These are phyloP conservation scores for Leucaena leucocephala DNA, from an alignment of 306 rosid genomes.

Conservation along the genomic window DNA sequence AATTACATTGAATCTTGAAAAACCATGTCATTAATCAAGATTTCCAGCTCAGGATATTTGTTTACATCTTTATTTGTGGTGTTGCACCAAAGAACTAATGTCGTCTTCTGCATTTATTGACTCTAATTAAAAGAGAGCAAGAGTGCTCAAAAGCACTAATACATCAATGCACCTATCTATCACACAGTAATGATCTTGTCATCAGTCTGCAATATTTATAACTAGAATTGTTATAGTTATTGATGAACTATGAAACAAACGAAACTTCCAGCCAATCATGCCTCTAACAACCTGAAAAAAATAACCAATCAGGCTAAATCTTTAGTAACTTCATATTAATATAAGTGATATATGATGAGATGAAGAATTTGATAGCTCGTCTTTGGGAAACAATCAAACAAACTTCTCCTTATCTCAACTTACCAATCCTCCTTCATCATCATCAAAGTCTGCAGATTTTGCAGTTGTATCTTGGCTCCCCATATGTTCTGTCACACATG, in stretches of 20 bases:
- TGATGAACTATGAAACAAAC: slow-evolving; percentile 26
- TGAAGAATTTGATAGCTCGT: slow-evolving; percentile 5
- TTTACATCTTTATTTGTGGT: background rate
- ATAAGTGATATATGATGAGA: slow-evolving; percentile 22
- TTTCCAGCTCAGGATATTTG: background rate
- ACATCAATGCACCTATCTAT: slow-evolving; percentile 20
- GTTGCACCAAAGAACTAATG: background rate
- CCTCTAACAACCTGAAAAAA: slow-evolving; percentile 33
- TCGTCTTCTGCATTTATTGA: background rate
- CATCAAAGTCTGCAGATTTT: slow-evolving; percentile 94
- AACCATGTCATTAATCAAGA: background rate
- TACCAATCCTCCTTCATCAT: slow-evolving; percentile 99
- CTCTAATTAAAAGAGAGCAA: background rate
- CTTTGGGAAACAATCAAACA: background rate
- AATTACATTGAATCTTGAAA: background rate
- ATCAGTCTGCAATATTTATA: slow-evolving; percentile 20
- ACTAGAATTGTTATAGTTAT: slow-evolving; percentile 5
- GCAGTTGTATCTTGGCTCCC: slow-evolving; percentile 82
- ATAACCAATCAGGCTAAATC: background rate
- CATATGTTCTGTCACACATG: slow-evolving; percentile 92
- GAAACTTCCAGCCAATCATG: slow-evolving; percentile 23
- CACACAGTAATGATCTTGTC: slow-evolving; percentile 24
- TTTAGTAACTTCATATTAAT: slow-evolving; percentile 19
- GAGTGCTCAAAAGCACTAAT: slow-evolving; percentile 31
- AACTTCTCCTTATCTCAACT: slow-evolving; percentile 29